phyloP scores from a whole-genome alignment of 2,329 filamentous ascomycete species.

The Aspergillus felis region DNA sequence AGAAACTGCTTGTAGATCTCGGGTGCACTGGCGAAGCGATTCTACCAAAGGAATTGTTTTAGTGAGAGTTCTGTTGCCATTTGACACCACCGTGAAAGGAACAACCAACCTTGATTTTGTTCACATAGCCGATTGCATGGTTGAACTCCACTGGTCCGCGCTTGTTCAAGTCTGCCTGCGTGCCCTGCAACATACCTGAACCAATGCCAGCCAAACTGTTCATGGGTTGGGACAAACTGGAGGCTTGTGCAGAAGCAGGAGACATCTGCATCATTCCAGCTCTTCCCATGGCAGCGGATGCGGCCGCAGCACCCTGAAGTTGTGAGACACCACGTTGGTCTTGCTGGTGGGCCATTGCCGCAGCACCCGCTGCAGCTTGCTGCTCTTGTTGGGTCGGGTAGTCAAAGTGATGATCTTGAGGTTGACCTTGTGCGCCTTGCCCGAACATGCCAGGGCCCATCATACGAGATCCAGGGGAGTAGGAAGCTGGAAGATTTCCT shows the following conservation, averaged over 20 bases:
- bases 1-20: conserved; percentile 99
- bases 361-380: conserved; percentile 43
- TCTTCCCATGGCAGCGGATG: conserved; percentile 47
- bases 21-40: conserved; percentile 91
- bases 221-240: conserved; percentile 49
- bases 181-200: conserved; percentile 54
- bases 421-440: conserved; percentile 33
- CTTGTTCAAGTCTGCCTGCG: conserved; percentile 64
- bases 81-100: not conserved
- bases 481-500: conserved; percentile 30
- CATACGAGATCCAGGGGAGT: conserved; percentile 40
- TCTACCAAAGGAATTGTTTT: conserved; percentile 50
- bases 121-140: conserved; percentile 98
- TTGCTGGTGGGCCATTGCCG: conserved; percentile 54
- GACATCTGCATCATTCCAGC: conserved; percentile 48
- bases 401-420: conserved; percentile 42
- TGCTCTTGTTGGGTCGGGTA: conserved; percentile 43
- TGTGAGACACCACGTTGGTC: conserved; percentile 64
- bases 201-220: conserved; percentile 60
- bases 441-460: conserved; percentile 34
- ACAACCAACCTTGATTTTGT: conserved; percentile 88
- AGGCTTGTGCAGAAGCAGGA: conserved; percentile 42
- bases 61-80: not conserved
- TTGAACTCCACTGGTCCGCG: conserved; percentile 97
- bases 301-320: conserved; percentile 62